These are phyloP conservation scores for Metarhizium brunneum DNA, from an alignment of 2,329 filamentous ascomycete genomes.

Conservation along the genomic window DNA sequence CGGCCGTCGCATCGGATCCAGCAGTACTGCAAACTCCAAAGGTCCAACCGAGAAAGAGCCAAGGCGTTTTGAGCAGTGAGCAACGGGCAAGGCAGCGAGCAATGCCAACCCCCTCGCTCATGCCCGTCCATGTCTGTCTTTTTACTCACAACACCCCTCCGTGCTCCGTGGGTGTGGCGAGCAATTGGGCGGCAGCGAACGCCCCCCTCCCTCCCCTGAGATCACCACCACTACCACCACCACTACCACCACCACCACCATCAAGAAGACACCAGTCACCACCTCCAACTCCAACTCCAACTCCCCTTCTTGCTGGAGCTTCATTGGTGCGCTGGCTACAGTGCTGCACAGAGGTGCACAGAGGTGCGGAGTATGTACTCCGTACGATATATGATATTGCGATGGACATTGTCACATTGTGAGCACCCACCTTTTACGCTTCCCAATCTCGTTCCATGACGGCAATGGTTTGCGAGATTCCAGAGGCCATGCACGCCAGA, in stretches of 20 bases:
- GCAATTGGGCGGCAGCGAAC: neutral
- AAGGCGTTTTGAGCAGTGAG: too few relatives aligned
- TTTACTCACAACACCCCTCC: neutral
- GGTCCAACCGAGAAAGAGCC: too few relatives aligned
- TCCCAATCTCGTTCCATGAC: neutral
- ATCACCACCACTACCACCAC: neutral
- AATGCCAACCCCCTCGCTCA: neutral
- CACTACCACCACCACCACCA: neutral
- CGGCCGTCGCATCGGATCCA: constrained; percentile 1
- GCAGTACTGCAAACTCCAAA: too few relatives aligned
- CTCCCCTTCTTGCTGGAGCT: neutral
- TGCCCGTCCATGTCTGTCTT: neutral
- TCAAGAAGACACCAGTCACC: too few relatives aligned
- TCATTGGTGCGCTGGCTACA: too few relatives aligned
- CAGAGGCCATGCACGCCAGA: neutral
- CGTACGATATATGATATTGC: neutral
- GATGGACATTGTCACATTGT: neutral
- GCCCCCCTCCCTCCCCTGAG: neutral
- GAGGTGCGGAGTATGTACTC: too few relatives aligned
- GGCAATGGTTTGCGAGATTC: neutral
- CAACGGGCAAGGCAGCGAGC: neutral
- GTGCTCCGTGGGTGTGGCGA: neutral
- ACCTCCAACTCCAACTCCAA: neutral
- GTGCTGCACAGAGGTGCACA: too few relatives aligned
- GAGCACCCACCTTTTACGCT: neutral